These are phyloP conservation scores for Backusella tuberculispora DNA, from an alignment of 192 early-diverging fungal species.

Conservation along the genomic window DNA sequence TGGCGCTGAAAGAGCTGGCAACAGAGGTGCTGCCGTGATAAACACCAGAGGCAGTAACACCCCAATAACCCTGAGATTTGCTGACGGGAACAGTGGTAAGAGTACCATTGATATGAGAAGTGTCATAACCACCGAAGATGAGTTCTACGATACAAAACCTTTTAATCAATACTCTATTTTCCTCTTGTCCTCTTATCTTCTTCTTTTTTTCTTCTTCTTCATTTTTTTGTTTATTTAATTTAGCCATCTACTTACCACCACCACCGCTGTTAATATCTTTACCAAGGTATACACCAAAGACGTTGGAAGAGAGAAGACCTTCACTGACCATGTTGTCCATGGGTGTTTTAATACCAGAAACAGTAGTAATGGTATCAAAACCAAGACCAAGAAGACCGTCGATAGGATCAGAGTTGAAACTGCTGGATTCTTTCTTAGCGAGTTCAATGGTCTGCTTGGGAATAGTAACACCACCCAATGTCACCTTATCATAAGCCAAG, in stretches of 20 bases:
- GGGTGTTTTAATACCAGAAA: conserved; percentile 42
- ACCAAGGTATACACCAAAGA: conserved; percentile 73
- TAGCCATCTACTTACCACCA: conserved; percentile 18
- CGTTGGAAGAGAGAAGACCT: conserved; percentile 58
- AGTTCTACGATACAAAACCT: conserved; percentile 34
- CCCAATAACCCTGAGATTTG: conserved; percentile 36
- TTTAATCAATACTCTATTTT: not conserved
- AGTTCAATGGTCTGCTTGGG: conserved; percentile 38
- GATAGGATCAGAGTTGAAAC: conserved; percentile 24
- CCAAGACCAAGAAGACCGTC: conserved; percentile 41
- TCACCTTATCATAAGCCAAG: conserved; percentile 30
- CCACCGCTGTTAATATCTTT: conserved; percentile 45
- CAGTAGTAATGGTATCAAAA: conserved; percentile 36
- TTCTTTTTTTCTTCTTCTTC: not conserved
- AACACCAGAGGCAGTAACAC: conserved; percentile 16
- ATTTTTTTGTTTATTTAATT: too few species aligned
- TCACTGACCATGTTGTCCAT: conserved; percentile 58
- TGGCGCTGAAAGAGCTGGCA: conserved; percentile 38
- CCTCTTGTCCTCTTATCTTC: too few species aligned
- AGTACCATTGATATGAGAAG: conserved; percentile 35
- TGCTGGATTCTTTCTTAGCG: conserved; percentile 29
- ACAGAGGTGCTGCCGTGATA: conserved; percentile 5
- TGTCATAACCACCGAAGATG: conserved; percentile 52
- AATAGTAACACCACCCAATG: conserved; percentile 35
- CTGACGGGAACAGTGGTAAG: conserved; percentile 52